These are phyloP conservation scores for Ophiosphaerella korrae DNA, from an alignment of 2,329 filamentous ascomycete species.

Conservation along the genomic window DNA sequence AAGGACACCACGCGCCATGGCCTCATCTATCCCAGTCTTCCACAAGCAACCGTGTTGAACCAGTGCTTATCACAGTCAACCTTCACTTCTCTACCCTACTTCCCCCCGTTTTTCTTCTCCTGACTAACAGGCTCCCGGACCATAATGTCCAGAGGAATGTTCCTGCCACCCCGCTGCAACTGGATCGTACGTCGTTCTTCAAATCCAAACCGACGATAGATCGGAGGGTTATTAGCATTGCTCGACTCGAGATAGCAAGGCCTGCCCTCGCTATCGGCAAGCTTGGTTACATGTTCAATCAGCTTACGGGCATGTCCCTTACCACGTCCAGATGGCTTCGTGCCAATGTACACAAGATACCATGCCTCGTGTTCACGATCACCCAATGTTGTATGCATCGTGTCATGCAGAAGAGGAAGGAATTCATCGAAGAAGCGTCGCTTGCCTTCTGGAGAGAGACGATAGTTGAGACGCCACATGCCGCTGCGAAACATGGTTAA, in stretches of 20 bases:
- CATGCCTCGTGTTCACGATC: slow-evolving; percentile 70
- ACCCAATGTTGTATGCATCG: slow-evolving; percentile 72
- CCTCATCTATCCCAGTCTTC: not conserved
- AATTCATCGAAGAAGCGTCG: slow-evolving; percentile 79
- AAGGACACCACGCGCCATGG: slow-evolving; percentile 15
- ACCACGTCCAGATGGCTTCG: slow-evolving; percentile 70
- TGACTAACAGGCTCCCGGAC: slow-evolving; percentile 67
- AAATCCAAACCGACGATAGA: slow-evolving; percentile 80
- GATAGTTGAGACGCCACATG: slow-evolving; percentile 77
- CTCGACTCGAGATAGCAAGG: slow-evolving; percentile 82
- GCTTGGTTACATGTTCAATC: slow-evolving; percentile 68
- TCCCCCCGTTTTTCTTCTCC: slow-evolving; percentile 24
- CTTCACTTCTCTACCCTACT: slow-evolving; percentile 6
- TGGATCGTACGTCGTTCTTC: slow-evolving; percentile 66
- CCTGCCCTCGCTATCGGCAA: slow-evolving; percentile 70
- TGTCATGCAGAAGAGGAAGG: slow-evolving; percentile 73
- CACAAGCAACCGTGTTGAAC: slow-evolving; percentile 30
- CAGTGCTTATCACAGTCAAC: slow-evolving; percentile 11
- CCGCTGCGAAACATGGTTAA: slow-evolving; percentile 74
- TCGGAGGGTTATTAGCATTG: slow-evolving; percentile 67
- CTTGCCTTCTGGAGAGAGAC: slow-evolving; percentile 73
- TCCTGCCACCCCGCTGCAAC: slow-evolving; percentile 61
- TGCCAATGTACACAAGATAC: slow-evolving; percentile 85
- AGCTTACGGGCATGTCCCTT: slow-evolving; percentile 75
- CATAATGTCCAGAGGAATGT: slow-evolving; percentile 78